Conservation (phyloP, 345 rosid species). For the Syzygium grande region DNA sequence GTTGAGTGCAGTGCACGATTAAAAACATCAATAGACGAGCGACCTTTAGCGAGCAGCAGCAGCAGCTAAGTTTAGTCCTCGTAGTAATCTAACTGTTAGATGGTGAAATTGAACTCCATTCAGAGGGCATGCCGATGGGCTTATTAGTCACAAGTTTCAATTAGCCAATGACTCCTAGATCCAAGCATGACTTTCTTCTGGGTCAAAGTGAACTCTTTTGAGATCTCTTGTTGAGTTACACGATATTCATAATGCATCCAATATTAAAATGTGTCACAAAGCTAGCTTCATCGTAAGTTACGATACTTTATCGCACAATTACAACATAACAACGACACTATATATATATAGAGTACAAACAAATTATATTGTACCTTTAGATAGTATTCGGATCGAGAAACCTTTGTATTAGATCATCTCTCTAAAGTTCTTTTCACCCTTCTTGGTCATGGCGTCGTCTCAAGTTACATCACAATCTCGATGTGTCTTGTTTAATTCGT, state of each 20-base stretch:
- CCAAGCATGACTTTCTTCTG: not conserved
- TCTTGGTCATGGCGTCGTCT: too few species aligned
- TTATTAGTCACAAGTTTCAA: not conserved
- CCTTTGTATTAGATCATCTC: too few species aligned
- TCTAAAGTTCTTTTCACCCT: too few species aligned
- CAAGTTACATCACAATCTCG: too few species aligned
- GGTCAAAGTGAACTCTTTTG: not conserved
- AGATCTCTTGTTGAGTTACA: not conserved
- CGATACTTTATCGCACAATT: not conserved
- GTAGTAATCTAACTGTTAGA: too few species aligned
- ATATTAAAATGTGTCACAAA: not conserved
- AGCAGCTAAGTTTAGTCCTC: too few species aligned
- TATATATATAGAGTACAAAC: not conserved
- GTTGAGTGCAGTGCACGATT: not conserved
- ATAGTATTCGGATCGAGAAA: too few species aligned
- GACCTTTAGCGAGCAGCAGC: too few species aligned
- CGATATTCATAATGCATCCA: not conserved
- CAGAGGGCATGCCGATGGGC: rapidly evolving
- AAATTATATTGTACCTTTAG: not conserved
- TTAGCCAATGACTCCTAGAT: not conserved
- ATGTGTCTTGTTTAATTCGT: too few species aligned
- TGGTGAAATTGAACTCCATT: not conserved
- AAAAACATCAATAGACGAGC: not conserved
- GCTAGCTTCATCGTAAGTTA: not conserved
- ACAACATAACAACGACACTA: not conserved